Percentiles rank a stretch among this genome's conserved stretches.
phyloP scores from a whole-genome alignment of 2,329 filamentous ascomycete species.

The Calonectria ilicicola region DNA sequence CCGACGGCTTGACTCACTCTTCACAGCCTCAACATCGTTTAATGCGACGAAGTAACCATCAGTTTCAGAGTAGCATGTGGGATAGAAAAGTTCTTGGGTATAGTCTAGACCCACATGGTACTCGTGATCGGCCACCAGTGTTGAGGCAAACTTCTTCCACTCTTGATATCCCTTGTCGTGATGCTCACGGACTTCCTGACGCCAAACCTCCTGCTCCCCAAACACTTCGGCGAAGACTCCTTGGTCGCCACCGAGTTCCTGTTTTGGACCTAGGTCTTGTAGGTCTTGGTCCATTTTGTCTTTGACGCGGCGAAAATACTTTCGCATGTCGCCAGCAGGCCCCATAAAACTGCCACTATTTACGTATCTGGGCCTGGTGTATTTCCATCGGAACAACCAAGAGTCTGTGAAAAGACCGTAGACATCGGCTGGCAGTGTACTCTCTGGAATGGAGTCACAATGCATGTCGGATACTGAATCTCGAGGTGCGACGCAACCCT shows the following conservation, averaged over 20 bases:
- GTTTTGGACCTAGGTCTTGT: constrained; percentile 17
- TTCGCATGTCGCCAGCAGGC: constrained; percentile 41
- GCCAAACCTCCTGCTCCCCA: constrained; percentile 44
- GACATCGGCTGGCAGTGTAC: constrained; percentile 34
- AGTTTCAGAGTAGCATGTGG: constrained; percentile 44
- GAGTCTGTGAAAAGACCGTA: constrained; percentile 41
- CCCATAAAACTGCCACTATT: constrained; percentile 48
- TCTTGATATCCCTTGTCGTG: constrained; percentile 15
- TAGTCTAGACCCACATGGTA: constrained; percentile 46
- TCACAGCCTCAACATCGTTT: constrained; percentile 28
- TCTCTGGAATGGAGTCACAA: constrained; percentile 38
- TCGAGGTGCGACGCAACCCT: constrained; percentile 38
- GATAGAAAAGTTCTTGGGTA: constrained; percentile 44
- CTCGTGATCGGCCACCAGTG: constrained; percentile 35
- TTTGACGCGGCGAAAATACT: constrained; percentile 40
- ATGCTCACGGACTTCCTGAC: constrained; percentile 25
- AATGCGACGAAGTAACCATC: constrained; percentile 42
- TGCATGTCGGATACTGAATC: constrained; percentile 41
- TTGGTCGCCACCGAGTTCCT: constrained; percentile 44
- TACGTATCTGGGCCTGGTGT: constrained; percentile 43
- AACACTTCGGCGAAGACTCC: constrained; percentile 48
- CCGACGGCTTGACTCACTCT: constrained; percentile 28
- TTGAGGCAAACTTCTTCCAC: constrained; percentile 26
- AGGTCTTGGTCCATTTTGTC: constrained; percentile 41
- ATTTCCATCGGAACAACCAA: constrained; percentile 29